phyloP scores from a whole-genome alignment of 2,329 filamentous ascomycete species.

The Lasiodiplodia hormozganensis region DNA sequence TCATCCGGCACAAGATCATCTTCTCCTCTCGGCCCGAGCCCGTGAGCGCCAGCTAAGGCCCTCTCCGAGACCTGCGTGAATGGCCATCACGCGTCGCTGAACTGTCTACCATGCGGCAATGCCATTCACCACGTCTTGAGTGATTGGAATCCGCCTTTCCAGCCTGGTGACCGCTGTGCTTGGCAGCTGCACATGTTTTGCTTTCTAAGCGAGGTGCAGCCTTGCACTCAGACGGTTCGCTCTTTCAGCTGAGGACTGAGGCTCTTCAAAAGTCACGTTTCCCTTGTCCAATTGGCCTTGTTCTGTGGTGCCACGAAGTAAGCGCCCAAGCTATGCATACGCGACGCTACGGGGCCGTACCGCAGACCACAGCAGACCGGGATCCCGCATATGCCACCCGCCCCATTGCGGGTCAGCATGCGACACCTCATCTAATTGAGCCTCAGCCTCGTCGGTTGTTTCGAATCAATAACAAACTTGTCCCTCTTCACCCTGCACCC shows the following conservation, averaged over 20 bases:
- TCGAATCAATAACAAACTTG: neutral
- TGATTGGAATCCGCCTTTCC: neutral
- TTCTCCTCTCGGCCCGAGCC: constrained; percentile 88
- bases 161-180: neutral
- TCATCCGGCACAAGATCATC: constrained; percentile 85
- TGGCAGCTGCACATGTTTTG: neutral
- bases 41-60: constrained; percentile 51
- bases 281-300: neutral
- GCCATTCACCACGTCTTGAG: neutral
- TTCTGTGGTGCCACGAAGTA: neutral
- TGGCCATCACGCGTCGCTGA: neutral
- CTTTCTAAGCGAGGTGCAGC: neutral
- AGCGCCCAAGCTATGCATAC: neutral
- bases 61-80: neutral
- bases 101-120: neutral
- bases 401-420: neutral
- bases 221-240: neutral
- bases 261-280: neutral
- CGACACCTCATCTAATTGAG: neutral
- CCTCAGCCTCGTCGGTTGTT: neutral
- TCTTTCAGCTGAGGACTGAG: neutral
- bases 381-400: neutral
- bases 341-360: neutral
- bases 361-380: neutral
- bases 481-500: neutral